Conservation (phyloP, 805 yeast genomes). For the Ogataea kodamae region DNA sequence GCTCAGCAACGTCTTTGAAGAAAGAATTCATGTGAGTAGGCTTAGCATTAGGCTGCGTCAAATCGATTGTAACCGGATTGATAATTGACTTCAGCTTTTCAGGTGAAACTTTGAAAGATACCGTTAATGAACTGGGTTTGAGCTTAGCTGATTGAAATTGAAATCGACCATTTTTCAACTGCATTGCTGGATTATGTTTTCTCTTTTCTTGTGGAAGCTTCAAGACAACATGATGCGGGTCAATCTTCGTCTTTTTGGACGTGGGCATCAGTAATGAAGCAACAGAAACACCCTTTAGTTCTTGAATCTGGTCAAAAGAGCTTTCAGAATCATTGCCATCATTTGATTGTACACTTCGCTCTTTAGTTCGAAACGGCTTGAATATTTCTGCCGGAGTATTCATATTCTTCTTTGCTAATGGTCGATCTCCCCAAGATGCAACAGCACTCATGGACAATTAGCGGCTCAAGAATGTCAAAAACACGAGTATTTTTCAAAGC, state of each 20-base stretch:
- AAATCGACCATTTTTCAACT: slow-evolving; percentile 19
- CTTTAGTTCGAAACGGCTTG: slow-evolving; percentile 14
- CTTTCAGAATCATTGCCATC: too few species aligned
- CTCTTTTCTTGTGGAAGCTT: slow-evolving; percentile 2
- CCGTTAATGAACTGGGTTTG: slow-evolving; percentile 11
- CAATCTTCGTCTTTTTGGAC: neutral
- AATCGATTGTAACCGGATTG: slow-evolving; percentile 1
- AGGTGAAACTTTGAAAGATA: slow-evolving; percentile 17
- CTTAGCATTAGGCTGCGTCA: slow-evolving; percentile 10
- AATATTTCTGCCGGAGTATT: slow-evolving; percentile 21
- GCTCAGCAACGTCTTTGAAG: slow-evolving; percentile 39
- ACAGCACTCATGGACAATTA: slow-evolving; percentile 4
- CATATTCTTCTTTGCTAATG: slow-evolving; percentile 6
- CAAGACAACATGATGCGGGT: slow-evolving; percentile 7
- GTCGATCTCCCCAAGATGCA: slow-evolving; percentile 3
- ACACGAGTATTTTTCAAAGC: slow-evolving; percentile 4
- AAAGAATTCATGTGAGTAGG: slow-evolving; percentile 20
- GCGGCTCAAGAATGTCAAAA: slow-evolving; percentile 2
- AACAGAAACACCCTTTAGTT: slow-evolving; percentile 5
- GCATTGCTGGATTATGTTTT: slow-evolving; percentile 1
- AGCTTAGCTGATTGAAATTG: slow-evolving; percentile 10
- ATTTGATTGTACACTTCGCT: too few species aligned
- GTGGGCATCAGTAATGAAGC: slow-evolving; percentile 6
- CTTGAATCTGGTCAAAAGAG: too few species aligned
- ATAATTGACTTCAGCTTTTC: slow-evolving; percentile 6